phyloP scores from a whole-genome alignment of 2,329 filamentous ascomycete genomes.

The Metarhizium brunneum region DNA sequence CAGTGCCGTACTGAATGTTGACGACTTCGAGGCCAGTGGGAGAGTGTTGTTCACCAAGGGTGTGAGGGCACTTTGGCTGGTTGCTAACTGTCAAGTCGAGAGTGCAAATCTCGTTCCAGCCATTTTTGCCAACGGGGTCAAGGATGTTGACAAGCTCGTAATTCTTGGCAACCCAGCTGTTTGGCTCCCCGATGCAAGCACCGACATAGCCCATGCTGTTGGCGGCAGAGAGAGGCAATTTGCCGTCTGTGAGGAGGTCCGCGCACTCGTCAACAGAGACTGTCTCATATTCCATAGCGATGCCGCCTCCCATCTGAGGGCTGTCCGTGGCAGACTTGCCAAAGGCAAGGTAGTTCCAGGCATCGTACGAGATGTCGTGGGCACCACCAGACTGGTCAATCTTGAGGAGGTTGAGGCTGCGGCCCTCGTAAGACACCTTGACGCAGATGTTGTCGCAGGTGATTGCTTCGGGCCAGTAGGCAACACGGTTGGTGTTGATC shows the following conservation, averaged over 20 bases:
- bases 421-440: constrained; percentile 38
- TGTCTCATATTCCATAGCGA: constrained; percentile 40
- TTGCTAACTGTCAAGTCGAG: constrained; percentile 38
- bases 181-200: constrained; percentile 32
- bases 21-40: constrained; percentile 29
- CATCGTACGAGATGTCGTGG: constrained; percentile 51
- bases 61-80: constrained; percentile 40
- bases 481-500: constrained; percentile 50
- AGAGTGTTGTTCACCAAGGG: constrained; percentile 24
- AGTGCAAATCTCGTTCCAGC: constrained; percentile 40
- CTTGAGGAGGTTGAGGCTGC: constrained; percentile 46
- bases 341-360: constrained; percentile 48
- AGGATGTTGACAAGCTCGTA: constrained; percentile 43
- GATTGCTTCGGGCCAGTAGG: constrained; percentile 47
- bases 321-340: constrained; percentile 36
- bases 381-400: constrained; percentile 47
- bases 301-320: constrained; percentile 39
- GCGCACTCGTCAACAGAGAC: constrained; percentile 39
- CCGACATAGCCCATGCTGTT: constrained; percentile 48
- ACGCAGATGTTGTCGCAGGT: constrained; percentile 49
- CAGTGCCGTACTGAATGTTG: constrained; percentile 43
- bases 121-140: constrained; percentile 39
- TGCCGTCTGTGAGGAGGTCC: constrained; percentile 37
- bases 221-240: constrained; percentile 43
- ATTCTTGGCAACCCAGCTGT: constrained; percentile 44